Percentiles rank a stretch among this genome's conserved stretches.
phyloP scores from a whole-genome alignment of 305 asterid species.

The Fraxinus ornus region DNA sequence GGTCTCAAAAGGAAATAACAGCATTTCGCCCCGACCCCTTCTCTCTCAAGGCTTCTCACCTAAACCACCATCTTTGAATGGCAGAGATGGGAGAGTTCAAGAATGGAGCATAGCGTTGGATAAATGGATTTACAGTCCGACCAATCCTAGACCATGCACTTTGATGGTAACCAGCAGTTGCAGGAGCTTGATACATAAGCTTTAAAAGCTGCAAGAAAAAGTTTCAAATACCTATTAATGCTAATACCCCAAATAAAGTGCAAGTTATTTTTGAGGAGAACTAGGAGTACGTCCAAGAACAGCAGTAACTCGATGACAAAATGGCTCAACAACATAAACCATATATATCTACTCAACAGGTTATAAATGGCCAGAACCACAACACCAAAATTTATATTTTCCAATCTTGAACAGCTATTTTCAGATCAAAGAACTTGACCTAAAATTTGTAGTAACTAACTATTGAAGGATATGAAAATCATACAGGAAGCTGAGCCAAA shows the following conservation, averaged over 20 bases:
- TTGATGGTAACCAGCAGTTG: conserved; percentile 80
- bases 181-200: conserved; percentile 91
- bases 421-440: neutral
- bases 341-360: neutral
- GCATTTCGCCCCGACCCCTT: neutral
- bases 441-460: neutral
- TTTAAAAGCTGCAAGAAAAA: conserved; percentile 61
- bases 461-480: neutral
- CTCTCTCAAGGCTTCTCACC: conserved; percentile 42
- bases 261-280: neutral
- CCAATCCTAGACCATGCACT: conserved; percentile 82
- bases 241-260: neutral
- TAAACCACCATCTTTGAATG: conserved; percentile 79
- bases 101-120: conserved; percentile 74
- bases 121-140: conserved; percentile 52
- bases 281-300: neutral
- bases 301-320: neutral
- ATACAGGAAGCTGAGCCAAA: neutral
- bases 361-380: neutral
- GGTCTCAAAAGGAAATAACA: conserved; percentile 10
- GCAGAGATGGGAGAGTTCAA: conserved; percentile 65
- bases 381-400: neutral
- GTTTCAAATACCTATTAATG: conserved; percentile 4
- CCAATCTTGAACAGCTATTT: neutral
- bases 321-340: neutral